These are phyloP conservation scores for Boletus sp. DNA, from an alignment of 768 basidiomycete genomes.

Conservation along the genomic window DNA sequence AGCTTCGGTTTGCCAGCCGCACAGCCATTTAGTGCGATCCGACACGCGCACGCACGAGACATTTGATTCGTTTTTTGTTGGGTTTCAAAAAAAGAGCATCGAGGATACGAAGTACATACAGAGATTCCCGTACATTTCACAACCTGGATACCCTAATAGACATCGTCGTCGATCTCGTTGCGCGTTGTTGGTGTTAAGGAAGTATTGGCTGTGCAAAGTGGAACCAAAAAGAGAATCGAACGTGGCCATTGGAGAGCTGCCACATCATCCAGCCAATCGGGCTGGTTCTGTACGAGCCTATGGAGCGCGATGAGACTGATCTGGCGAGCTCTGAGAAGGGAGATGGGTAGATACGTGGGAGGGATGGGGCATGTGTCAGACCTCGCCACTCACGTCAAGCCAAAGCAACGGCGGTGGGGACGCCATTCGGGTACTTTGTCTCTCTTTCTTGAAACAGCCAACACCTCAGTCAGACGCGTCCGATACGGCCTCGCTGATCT, in stretches of 20 bases:
- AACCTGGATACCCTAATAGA: conserved; percentile 12
- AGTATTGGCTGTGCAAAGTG: too few species aligned
- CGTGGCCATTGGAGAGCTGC: not conserved
- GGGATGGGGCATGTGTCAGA: conserved; percentile 17
- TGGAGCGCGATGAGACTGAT: not conserved
- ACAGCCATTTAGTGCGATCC: not conserved
- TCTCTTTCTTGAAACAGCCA: conserved; percentile 1
- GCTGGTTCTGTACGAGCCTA: not conserved
- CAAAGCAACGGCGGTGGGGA: not conserved
- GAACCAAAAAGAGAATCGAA: not conserved
- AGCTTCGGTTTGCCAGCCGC: not conserved
- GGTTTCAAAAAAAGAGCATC: not conserved
- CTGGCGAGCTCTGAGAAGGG: not conserved
- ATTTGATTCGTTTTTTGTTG: not conserved
- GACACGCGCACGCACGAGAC: not conserved
- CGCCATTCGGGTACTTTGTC: not conserved
- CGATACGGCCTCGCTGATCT: not conserved
- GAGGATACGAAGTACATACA: not conserved
- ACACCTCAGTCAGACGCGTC: not conserved
- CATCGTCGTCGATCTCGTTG: not conserved
- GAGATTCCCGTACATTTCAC: conserved; percentile 3
- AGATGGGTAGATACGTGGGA: not conserved
- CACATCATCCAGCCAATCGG: not conserved
- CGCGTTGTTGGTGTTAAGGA: not conserved
- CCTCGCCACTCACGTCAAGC: conserved; percentile 1